Base-by-base conservation (phyloP, 108 stramenopile species). In the Nitzschia sp. region DNA sequence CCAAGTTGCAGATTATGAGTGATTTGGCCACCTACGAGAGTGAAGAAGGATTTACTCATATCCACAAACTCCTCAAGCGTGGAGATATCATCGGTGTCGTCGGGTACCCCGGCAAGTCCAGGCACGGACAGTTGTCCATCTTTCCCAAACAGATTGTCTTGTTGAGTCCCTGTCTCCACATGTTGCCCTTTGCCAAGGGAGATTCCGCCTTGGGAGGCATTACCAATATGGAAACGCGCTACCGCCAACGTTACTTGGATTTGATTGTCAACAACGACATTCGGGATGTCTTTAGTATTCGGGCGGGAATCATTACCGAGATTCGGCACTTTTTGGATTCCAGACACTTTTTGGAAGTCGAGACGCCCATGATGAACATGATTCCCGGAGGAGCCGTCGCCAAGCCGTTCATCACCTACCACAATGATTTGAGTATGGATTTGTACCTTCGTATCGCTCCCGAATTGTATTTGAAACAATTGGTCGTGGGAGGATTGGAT, bases 301-400 rank as follows among this genome's bases (percentile, higher is more conserved):
- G 99, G 0, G 81, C 96, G 19, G 78, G 89, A 66, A 84, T 98
- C 70, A 94, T 99, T 73, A 93, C 93, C 63, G 80, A 85, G 71
- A 83, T 99, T 53, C 94, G 99, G 62, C 81, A 82, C 51, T 99
- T 93, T 83, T 77, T 99, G 42, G 94, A 99, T 70, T 86, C 85
- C 41, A 83, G 96, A 51, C 88, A 92, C 77, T 98, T 97, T 81
- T 80, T 98, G 54, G 99, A 99, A 83, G 99, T 99, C 42, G 98
- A 99, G 76, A 99, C 98, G 20, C 98, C 98, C 67, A 96, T 96
- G 94, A 97, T 99, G 93, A 97, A 98, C 94, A 96, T 97, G 94
- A 93, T 97, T 57, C 93, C 98, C 9, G 98, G 98, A 24, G 98
- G 98, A 17, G 98, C 98, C 29, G 92, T 93, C 9, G 98, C 98